phyloP scores from a whole-genome alignment of 1,139 yeast species.

The Debaryomyces robertsiae region DNA sequence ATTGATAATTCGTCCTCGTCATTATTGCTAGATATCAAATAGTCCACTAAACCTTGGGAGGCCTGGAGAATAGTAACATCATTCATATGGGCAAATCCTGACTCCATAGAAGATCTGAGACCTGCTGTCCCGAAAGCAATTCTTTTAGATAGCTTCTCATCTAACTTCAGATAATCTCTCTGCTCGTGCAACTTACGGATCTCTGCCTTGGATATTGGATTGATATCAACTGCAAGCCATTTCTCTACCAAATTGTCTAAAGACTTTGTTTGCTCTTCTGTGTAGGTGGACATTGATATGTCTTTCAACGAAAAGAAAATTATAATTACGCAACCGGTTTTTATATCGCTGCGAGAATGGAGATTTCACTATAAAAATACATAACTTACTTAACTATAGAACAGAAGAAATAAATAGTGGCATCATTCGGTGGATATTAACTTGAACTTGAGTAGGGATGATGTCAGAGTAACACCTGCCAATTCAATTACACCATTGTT shows the following conservation, averaged over 20 bases:
- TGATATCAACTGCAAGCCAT: conserved; percentile 54
- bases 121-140: conserved; percentile 96
- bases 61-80: conserved; percentile 89
- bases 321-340: neutral
- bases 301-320: neutral
- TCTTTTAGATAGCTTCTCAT: conserved; percentile 52
- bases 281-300: conserved; percentile 3
- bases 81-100: conserved; percentile 89
- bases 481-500: conserved; percentile 15
- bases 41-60: conserved; percentile 83
- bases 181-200: conserved; percentile 48
- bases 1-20: conserved; percentile 34
- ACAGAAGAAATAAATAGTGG: neutral
- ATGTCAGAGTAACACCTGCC: conserved; percentile 16
- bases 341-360: neutral
- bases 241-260: conserved; percentile 43
- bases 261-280: conserved; percentile 12
- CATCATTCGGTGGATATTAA: conserved; percentile 10
- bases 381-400: neutral
- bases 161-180: conserved; percentile 48
- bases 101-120: conserved; percentile 80
- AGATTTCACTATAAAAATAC: conserved; percentile 2
- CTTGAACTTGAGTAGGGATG: conserved; percentile 17
- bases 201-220: conserved; percentile 58
- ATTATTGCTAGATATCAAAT: conserved; percentile 34